A percentile compares a stretch with the other conserved stretches of the same genome.
Conservation (phyloP, 2,329 filamentous ascomycete genomes). For the Epichloe elymi region DNA sequence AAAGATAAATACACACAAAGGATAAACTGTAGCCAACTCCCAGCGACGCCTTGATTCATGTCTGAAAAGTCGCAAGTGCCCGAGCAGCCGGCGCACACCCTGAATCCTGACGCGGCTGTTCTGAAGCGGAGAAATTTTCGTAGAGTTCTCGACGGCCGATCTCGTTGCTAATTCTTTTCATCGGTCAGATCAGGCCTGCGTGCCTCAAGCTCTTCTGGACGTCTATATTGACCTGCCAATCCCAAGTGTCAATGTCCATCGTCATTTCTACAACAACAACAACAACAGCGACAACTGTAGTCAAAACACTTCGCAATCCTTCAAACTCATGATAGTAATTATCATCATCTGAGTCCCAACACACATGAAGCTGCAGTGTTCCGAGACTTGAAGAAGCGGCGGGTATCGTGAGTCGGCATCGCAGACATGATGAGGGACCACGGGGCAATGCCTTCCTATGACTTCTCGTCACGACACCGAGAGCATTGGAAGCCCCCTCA, state of each 20-base stretch:
- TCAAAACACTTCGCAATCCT: neutral
- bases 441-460: neutral
- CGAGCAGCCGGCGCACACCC: neutral
- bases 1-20: conserved; percentile 31
- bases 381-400: neutral
- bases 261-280: conserved; percentile 6
- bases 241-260: conserved; percentile 20
- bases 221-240: conserved; percentile 15
- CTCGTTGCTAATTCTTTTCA: conserved; percentile 7
- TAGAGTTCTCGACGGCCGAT: conserved; percentile 21
- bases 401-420: conserved; percentile 1
- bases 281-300: conserved; percentile 1
- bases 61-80: conserved; percentile 5
- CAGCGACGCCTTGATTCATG: conserved; percentile 8
- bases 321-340: neutral
- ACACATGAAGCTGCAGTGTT: neutral
- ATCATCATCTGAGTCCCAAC: neutral
- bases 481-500: conserved; percentile 26
- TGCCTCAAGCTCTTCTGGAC: conserved; percentile 16
- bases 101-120: conserved; percentile 16
- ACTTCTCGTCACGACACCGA: neutral
- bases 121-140: conserved; percentile 8
- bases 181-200: conserved; percentile 15
- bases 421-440: neutral
- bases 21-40: conserved; percentile 15